Evolutionary conservation across 78 protist genomes (phyloP), one percentile per base, ranked within the genome.

Genomic region (Tieghemostelium lacteum): DNA sequence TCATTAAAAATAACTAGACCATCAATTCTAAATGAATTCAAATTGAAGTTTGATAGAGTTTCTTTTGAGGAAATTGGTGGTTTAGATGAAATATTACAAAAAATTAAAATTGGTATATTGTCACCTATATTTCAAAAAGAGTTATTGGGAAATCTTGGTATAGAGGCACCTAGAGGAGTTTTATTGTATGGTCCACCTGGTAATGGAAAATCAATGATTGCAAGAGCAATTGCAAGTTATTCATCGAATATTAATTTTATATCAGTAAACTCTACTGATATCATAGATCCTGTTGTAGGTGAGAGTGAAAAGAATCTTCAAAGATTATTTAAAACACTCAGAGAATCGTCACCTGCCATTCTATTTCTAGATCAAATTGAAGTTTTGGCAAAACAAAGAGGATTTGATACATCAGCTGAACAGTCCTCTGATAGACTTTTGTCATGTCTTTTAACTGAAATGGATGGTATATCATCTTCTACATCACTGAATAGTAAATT

Each of bases 31-130:
- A 97, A 99, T 63, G 99, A 98, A 95, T 97, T 97, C 14, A 96
- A 93, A 5, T 98, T 98, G 20, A 98, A 96, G 87, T 92, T 97
- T 42, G 99, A 99, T 29, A 93, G 94, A 87, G 96, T 97, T 37
- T 61, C 98, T 14, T 99, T 99, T 99, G 98, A 94, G 58, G 99
- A 98, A 94, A 96, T 99, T 50, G 99, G 99, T 26, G 99, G 99
- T 10, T 94, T 99, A 39, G 99, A 98, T 72, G 77, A 70, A 34
- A 94, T 95, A 29, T 97, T 98, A 86, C 54, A 87, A 33, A 96
- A 97, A 67, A 92, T 97, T 34, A 94, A 71, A 36, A 88, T 93
- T 66, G 19, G 83, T 4, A 78, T 95, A 5, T 99, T 98, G 87
- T 98, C 98, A 92, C 99, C 99, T 14, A 97, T 99, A 58, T 97